Conservation (phyloP, 106 monocot genomes). For the Dactylorhiza incarnata region DNA sequence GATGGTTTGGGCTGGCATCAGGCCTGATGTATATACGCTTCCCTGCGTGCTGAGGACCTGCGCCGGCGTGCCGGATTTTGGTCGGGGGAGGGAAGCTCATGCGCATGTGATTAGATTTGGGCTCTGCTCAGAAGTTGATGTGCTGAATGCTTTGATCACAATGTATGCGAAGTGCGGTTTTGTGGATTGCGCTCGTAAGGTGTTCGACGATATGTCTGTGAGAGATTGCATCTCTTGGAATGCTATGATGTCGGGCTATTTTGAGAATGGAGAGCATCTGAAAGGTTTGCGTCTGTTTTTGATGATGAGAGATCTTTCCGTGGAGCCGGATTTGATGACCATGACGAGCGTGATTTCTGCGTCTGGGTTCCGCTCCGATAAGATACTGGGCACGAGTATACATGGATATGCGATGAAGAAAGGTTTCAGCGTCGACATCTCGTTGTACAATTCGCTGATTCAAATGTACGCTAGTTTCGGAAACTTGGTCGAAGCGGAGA, state of each 20-base stretch:
- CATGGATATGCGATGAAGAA: conserved; percentile 59
- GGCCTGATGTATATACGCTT: conserved; percentile 73
- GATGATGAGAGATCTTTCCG: conserved; percentile 36
- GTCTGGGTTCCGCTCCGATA: conserved; percentile 22
- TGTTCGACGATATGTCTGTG: conserved; percentile 55
- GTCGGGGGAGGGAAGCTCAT: conserved; percentile 60
- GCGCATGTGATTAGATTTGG: conserved; percentile 66
- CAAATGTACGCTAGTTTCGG: conserved; percentile 58
- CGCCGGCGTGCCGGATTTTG: conserved; percentile 39
- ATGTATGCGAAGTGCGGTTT: conserved; percentile 85
- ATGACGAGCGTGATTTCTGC: conserved; percentile 70
- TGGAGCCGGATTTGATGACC: conserved; percentile 78
- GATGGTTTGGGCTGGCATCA: conserved; percentile 65
- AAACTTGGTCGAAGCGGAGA: conserved; percentile 41
- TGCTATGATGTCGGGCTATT: conserved; percentile 83
- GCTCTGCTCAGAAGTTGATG: conserved; percentile 42
- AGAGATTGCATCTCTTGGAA: conserved; percentile 81
- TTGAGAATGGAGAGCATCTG: conserved; percentile 49
- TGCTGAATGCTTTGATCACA: conserved; percentile 68
- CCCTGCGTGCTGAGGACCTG: conserved; percentile 76
- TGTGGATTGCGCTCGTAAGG: conserved; percentile 22
- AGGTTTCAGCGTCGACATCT: conserved; percentile 33
- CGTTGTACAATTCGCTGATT: conserved; percentile 61
- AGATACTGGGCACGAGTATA: conserved; percentile 35
- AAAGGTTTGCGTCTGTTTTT: conserved; percentile 55